phyloP scores from a whole-genome alignment of 176 grass and related monocot genomes.

The Eragrostis curvula region DNA sequence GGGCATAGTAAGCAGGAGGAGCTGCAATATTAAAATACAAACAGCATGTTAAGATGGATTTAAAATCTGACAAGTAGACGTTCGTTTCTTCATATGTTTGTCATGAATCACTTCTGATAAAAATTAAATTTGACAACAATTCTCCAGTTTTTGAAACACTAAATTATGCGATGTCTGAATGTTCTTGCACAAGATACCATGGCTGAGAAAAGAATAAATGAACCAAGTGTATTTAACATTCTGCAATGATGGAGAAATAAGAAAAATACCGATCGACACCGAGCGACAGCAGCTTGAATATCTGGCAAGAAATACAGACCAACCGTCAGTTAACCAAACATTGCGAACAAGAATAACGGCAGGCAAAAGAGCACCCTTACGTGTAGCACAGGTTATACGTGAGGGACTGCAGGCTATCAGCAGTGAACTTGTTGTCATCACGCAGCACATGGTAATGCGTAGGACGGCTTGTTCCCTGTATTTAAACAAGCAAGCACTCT shows the following conservation, averaged over 20 bases:
- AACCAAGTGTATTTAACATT: neutral
- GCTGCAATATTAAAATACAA: slow-evolving; percentile 31
- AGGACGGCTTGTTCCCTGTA: slow-evolving; percentile 71
- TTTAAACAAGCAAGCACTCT: neutral
- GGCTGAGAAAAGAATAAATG: neutral
- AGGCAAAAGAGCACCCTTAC: slow-evolving; percentile 45
- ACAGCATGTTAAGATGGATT: neutral
- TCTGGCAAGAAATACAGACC: slow-evolving; percentile 35
- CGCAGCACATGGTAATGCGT: slow-evolving; percentile 79
- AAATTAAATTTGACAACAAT: neutral
- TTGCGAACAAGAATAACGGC: neutral
- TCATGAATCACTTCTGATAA: neutral
- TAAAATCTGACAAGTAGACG: neutral
- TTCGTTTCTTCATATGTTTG: neutral
- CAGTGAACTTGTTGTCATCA: slow-evolving; percentile 78
- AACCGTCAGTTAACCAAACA: neutral
- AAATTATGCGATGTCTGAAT: neutral
- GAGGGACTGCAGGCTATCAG: slow-evolving; percentile 65
- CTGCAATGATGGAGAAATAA: neutral
- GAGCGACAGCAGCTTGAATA: slow-evolving; percentile 82
- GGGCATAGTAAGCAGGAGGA: slow-evolving; percentile 78
- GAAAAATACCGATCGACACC: slow-evolving; percentile 71
- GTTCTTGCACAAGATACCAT: neutral
- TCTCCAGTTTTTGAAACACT: neutral
- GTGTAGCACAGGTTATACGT: slow-evolving; percentile 82